Evolutionary conservation across 495 filamentous ascomycete genomes (phyloP).

Genomic region (Xylaria sp.): DNA sequence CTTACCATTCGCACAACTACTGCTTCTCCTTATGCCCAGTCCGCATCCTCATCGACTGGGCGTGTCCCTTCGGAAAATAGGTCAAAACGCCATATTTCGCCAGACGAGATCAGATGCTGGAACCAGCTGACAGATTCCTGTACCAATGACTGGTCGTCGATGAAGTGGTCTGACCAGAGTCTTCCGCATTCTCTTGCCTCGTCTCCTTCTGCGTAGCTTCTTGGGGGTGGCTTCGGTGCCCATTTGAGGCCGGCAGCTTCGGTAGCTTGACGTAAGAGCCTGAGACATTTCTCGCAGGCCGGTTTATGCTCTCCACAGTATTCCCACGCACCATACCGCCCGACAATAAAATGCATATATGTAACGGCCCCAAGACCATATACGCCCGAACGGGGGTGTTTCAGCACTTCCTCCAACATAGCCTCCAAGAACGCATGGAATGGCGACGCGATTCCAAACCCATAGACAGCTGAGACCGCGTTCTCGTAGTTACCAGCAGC

Average conservation of each 20-base stretch:
- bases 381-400: constrained; percentile 17
- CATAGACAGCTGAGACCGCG: constrained; percentile 13
- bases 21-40: constrained; percentile 4
- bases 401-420: constrained; percentile 13
- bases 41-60: constrained; percentile 8
- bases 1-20: background rate
- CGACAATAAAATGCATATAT: constrained; percentile 13
- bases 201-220: constrained; percentile 13
- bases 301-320: constrained; percentile 13
- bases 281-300: constrained; percentile 7
- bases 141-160: background rate
- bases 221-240: constrained; percentile 17
- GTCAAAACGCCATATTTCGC: constrained; percentile 24
- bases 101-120: constrained; percentile 10
- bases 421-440: constrained; percentile 19
- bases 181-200: constrained; percentile 16
- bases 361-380: constrained; percentile 10
- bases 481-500: constrained; percentile 23
- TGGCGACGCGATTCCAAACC: constrained; percentile 19
- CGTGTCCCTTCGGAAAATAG: constrained; percentile 4
- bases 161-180: constrained; percentile 23
- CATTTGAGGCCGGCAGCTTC: constrained; percentile 34
- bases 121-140: constrained; percentile 20
- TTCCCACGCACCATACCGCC: constrained; percentile 19
- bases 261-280: constrained; percentile 23